These are phyloP conservation scores for Trichoderma endophyticum DNA, from an alignment of 2,329 filamentous ascomycete species.

Conservation along the genomic window DNA sequence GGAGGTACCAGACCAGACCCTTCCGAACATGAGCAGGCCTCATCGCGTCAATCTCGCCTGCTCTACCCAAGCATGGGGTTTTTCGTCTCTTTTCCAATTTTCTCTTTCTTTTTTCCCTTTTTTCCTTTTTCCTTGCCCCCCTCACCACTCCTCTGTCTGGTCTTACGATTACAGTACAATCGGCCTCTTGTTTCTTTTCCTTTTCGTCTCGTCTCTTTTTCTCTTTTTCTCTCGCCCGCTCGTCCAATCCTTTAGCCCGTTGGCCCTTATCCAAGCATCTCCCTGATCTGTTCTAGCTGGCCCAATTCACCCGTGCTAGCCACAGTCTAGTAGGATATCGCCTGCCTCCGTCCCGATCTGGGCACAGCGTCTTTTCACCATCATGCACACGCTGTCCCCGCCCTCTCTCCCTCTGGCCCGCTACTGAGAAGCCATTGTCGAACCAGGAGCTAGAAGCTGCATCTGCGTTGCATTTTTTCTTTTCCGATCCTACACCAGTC, in stretches of 20 bases:
- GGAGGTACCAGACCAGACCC: background rate
- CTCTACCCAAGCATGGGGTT: background rate
- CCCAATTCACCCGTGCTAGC: background rate
- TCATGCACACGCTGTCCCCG: slow-evolving; percentile 12
- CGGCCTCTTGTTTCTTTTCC: background rate
- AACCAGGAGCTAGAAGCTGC: background rate
- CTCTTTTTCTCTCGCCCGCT: background rate
- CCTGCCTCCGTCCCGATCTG: background rate
- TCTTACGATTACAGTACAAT: background rate
- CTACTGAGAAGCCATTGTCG: background rate
- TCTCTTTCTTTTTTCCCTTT: background rate
- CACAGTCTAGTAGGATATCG: background rate
- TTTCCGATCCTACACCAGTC: slow-evolving; percentile 2
- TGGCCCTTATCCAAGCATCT: background rate
- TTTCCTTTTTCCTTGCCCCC: background rate
- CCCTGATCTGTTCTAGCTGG: background rate
- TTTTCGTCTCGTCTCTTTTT: background rate
- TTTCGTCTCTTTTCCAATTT: background rate
- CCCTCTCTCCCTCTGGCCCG: background rate
- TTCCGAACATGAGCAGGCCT: background rate
- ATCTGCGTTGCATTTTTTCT: slow-evolving; percentile 9
- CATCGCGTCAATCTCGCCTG: slow-evolving; percentile 15
- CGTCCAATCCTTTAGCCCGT: slow-evolving; percentile 6
- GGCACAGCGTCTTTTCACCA: background rate
- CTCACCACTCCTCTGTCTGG: background rate